These are phyloP conservation scores for Pseudisothecium myosuroides DNA, from an alignment of 225 moss, liverwort and hornwort species.

Conservation along the genomic window DNA sequence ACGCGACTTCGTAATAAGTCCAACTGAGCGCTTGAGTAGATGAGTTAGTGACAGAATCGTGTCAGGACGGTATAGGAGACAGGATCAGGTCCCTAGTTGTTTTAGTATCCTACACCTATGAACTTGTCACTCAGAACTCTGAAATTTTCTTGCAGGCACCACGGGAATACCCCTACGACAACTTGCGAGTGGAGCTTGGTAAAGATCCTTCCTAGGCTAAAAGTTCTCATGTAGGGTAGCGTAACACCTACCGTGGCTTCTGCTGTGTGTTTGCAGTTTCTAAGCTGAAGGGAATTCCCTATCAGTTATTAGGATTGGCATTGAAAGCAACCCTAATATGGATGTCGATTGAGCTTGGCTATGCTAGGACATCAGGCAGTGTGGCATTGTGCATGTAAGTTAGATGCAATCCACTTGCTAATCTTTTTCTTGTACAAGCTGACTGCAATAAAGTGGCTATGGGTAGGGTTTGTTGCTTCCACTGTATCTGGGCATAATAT, in stretches of 20 bases:
- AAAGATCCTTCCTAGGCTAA: slow-evolving; percentile 27
- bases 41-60: neutral
- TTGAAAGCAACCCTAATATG: neutral
- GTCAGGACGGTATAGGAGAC: neutral
- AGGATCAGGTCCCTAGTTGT: neutral
- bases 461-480: neutral
- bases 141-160: slow-evolving; percentile 48
- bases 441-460: slow-evolving; percentile 6
- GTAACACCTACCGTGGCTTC: neutral
- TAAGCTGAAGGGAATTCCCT: neutral
- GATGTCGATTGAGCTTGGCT: neutral
- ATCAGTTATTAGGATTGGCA: neutral
- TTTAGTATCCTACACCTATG: neutral
- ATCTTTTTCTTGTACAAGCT: slow-evolving; percentile 18
- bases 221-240: neutral
- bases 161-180: slow-evolving; percentile 78
- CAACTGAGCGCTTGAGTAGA: neutral
- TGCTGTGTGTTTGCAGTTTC: neutral
- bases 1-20: neutral
- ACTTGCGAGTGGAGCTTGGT: slow-evolving; percentile 82
- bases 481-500: neutral
- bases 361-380: slow-evolving; percentile 5
- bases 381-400: neutral
- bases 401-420: neutral
- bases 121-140: neutral